phyloP scores from a whole-genome alignment of 495 filamentous ascomycete genomes.

The Filosporella fistucella region DNA sequence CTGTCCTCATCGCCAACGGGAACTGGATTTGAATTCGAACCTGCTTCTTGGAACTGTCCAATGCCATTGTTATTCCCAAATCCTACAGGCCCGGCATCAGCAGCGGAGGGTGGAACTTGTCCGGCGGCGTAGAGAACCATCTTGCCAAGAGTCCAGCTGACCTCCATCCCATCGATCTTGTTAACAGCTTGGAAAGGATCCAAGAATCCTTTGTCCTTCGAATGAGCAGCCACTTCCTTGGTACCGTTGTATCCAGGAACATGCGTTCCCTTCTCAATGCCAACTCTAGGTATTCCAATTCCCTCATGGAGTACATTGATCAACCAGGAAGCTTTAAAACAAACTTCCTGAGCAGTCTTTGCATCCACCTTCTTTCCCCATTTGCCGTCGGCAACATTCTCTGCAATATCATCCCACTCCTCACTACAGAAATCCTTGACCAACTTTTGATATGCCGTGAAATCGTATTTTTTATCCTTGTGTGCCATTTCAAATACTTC shows the following conservation, averaged over 20 bases:
- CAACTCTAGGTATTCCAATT: conserved; percentile 89
- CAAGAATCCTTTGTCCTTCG: conserved; percentile 74
- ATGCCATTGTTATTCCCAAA: conserved; percentile 76
- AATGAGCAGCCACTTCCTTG: conserved; percentile 58
- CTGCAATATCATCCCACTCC: conserved; percentile 71
- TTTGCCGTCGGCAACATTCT: conserved; percentile 55
- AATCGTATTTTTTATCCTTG: conserved; percentile 85
- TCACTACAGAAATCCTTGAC: conserved; percentile 83
- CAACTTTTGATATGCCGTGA: conserved; percentile 79
- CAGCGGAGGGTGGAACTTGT: conserved; percentile 62
- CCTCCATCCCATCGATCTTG: conserved; percentile 86
- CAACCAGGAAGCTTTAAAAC: conserved; percentile 97
- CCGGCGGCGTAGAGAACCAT: conserved; percentile 96
- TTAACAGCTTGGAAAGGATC: conserved; percentile 91
- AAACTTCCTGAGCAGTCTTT: conserved; percentile 75
- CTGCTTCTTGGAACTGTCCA: conserved; percentile 70
- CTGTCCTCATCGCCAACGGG: conserved; percentile 52
- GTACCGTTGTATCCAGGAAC: conserved; percentile 63
- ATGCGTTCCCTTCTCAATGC: conserved; percentile 57
- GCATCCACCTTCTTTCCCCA: conserved; percentile 77
- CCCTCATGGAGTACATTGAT: conserved; percentile 95
- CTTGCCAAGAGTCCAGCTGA: conserved; percentile 98
- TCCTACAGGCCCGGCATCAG: conserved; percentile 66
- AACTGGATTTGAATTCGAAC: conserved; percentile 47
- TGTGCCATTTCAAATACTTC: conserved; percentile 81